Base-by-base conservation (phyloP, 2,329 filamentous ascomycete genomes). In the Paecilomyces formosus region DNA sequence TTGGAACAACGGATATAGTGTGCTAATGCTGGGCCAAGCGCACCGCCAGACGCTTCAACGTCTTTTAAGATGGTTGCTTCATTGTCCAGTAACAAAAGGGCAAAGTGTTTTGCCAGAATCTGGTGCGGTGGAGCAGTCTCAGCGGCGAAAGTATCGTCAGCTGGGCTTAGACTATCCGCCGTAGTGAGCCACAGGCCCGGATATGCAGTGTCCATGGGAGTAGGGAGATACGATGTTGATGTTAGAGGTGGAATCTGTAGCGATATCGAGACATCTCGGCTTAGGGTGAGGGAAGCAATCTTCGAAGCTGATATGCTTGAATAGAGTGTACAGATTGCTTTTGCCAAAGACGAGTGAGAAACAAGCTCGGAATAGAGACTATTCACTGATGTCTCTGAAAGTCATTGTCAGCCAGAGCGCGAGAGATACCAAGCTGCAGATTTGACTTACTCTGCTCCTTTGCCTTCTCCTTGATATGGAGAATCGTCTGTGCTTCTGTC, bases 141-240 rank as follows among this genome's bases (percentile, higher is more conserved):
- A 50, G 87, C 83, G 1, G 82, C 76, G 15, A 76, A 72, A 11
- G 70, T 68, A 12, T 84, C 84, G 59, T 92, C 89, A 33, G 90
- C 85, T 49, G 86, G 79, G 11, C 90, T 87, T 56, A 91, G 83
- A 11, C 87, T 86, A 65, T 93, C 92, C 30, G 91, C 89, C 0
- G 92, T 96, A 0, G 92, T 96, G 21, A 96, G 79, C 88, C 91
- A 93, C 0, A 96, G 80, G 0, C 91, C 90, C 4, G 85, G 87
- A 63, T 88, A 86, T 54, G 86, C 83, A 31, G 83, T 82, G 57
- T 90, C 86, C 26, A 86, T 84, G 15, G 87, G 82, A 1, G 82
- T 82, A 1, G 89, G 88, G 1, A 94, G 79, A 65, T 90, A 89
- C 1, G 87, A 82, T 2, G 92, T 85, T 59, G 89, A 92, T 55